phyloP scores from a whole-genome alignment of 2,329 filamentous ascomycete genomes.

The Fusarium sp. region DNA sequence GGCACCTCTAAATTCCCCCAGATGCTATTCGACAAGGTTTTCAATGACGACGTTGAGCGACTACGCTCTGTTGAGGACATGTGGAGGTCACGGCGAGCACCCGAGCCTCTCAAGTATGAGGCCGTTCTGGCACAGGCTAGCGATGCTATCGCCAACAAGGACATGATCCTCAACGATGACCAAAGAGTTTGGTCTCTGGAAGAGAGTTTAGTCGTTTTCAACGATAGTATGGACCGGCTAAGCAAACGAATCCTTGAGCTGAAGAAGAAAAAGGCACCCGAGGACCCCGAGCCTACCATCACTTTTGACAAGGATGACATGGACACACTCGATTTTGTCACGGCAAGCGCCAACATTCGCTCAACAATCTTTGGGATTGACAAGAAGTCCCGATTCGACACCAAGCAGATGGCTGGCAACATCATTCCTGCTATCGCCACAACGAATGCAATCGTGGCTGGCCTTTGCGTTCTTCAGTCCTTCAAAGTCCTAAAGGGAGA shows the following conservation, averaged over 20 bases:
- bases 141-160: slow-evolving; percentile 58
- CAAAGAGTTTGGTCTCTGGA: slow-evolving; percentile 82
- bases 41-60: slow-evolving; percentile 82
- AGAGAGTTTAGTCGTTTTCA: slow-evolving; percentile 88
- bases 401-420: slow-evolving; percentile 99
- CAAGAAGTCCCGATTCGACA: slow-evolving; percentile 89
- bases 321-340: slow-evolving; percentile 94
- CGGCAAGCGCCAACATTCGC: slow-evolving; percentile 87
- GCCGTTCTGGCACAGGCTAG: slow-evolving; percentile 63
- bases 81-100: slow-evolving; percentile 87
- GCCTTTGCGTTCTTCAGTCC: slow-evolving; percentile 88
- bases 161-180: slow-evolving; percentile 68
- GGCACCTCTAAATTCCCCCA: slow-evolving; percentile 79
- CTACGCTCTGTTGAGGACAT: slow-evolving; percentile 90
- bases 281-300: slow-evolving; percentile 70
- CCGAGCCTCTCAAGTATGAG: slow-evolving; percentile 76
- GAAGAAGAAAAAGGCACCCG: slow-evolving; percentile 59
- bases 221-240: slow-evolving; percentile 80
- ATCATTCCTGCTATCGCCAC: slow-evolving; percentile 99
- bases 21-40: slow-evolving; percentile 93
- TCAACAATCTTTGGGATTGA: slow-evolving; percentile 91
- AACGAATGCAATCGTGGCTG: slow-evolving; percentile 95
- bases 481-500: slow-evolving; percentile 87
- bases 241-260: slow-evolving; percentile 76
- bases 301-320: slow-evolving; percentile 97